A percentile compares a stretch with the other conserved stretches of the same genome.
Evolutionary conservation across 768 basidiomycete genomes (phyloP).

Genomic region (Dioszegia aurantiaca): DNA sequence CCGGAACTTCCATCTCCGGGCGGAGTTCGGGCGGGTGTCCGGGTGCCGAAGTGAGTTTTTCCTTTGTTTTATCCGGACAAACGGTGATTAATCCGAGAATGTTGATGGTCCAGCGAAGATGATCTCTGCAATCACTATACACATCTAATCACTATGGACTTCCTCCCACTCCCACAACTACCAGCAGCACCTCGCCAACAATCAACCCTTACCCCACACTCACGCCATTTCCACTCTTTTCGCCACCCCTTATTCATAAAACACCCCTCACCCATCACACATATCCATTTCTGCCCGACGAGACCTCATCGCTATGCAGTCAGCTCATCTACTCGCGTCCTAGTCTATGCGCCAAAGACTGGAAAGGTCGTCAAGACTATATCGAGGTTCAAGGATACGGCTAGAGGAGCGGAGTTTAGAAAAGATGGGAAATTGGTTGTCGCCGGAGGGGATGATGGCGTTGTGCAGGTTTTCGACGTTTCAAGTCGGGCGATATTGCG

Average conservation of each 20-base stretch:
- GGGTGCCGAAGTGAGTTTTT: neutral
- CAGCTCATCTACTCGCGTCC: slow-evolving; percentile 85
- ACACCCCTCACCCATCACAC: slow-evolving; percentile 93
- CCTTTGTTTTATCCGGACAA: neutral
- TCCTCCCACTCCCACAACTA: slow-evolving; percentile 41
- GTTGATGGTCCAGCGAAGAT: slow-evolving; percentile 1
- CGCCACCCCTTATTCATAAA: slow-evolving; percentile 72
- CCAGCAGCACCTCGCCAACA: slow-evolving; percentile 38
- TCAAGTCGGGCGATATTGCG: slow-evolving; percentile 89
- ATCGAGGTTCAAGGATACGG: slow-evolving; percentile 93
- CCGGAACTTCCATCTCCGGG: neutral
- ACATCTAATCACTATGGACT: slow-evolving; percentile 39
- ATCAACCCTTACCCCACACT: slow-evolving; percentile 46
- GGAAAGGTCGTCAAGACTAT: slow-evolving; percentile 96
- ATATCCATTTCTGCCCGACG: slow-evolving; percentile 81
- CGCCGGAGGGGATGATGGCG: slow-evolving; percentile 89
- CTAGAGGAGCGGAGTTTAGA: slow-evolving; percentile 81
- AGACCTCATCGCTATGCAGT: slow-evolving; percentile 93
- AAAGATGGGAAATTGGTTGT: slow-evolving; percentile 91
- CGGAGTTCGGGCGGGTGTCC: neutral
- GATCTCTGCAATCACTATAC: neutral
- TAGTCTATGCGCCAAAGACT: slow-evolving; percentile 93
- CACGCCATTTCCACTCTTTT: slow-evolving; percentile 50
- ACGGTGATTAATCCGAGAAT: slow-evolving; percentile 1
- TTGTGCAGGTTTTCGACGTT: slow-evolving; percentile 87